phyloP scores from a whole-genome alignment of 2,329 filamentous ascomycete genomes.

The Fusarium heterosporum region DNA sequence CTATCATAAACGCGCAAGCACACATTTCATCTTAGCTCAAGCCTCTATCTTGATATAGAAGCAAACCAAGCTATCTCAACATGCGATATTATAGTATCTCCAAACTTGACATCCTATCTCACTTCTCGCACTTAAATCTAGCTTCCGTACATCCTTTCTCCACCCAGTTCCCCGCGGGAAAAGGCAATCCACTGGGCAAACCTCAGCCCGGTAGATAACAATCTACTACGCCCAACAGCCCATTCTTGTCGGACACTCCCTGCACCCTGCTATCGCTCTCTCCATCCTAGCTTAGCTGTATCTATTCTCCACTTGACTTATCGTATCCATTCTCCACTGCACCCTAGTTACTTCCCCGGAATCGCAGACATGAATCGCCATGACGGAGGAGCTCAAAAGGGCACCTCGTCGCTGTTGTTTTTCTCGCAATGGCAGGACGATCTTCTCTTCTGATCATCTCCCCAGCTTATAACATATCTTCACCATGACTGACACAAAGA shows the following conservation, averaged over 20 bases:
- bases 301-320: constrained; percentile 24
- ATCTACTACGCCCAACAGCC: constrained; percentile 4
- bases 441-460: constrained; percentile 1
- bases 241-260: constrained; percentile 17
- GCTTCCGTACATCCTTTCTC: constrained; percentile 5
- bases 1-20: constrained; percentile 1
- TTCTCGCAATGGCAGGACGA: background rate
- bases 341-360: constrained; percentile 39
- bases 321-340: constrained; percentile 17
- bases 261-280: constrained; percentile 22
- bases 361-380: constrained; percentile 31
- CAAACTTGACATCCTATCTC: constrained; percentile 34
- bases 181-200: constrained; percentile 6
- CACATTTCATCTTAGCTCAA: background rate
- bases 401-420: constrained; percentile 4
- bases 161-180: constrained; percentile 36
- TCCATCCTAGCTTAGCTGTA: constrained; percentile 29
- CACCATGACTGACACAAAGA: constrained; percentile 37
- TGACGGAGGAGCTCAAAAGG: constrained; percentile 32
- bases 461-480: background rate
- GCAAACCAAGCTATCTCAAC: constrained; percentile 16
- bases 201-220: constrained; percentile 17
- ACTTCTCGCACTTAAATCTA: constrained; percentile 31
- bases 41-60: constrained; percentile 13
- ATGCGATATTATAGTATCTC: constrained; percentile 16